Evolutionary conservation across 805 yeast species (phyloP), one percentile per base, ranked within the genome.

Genomic region (Candida hispaniensis): DNA sequence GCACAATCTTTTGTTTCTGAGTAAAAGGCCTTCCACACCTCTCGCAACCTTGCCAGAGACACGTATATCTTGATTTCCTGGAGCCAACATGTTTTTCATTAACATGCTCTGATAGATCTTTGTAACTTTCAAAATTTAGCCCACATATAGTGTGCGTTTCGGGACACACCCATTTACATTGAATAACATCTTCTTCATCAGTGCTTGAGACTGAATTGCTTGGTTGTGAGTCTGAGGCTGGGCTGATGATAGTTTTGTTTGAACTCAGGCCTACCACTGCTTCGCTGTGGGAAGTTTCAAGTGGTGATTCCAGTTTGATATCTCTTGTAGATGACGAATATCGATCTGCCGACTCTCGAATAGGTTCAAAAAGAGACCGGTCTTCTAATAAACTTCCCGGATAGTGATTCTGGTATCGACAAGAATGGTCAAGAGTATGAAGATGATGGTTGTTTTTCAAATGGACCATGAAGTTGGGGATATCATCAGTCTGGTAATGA

Each of bases 1-100:
- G 67, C 10, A 79, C 58, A 6, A 85, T 60, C 55, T 88, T 91
- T 48, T 88, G 97, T 18, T 91, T 65, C 53, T 88, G 97, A 7
- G 69, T 56, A 50, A 88, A 91, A 3, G 67, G 66, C 42, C 69
- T 65, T 4, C 70, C 66, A 15, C 42, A 42, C 22, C 95, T 68
- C 14, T 67, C 67, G 56, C 98, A 91, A 2, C 70, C 77, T 7
- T 64, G 54, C 98, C 98, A 91, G 24, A 56, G 48, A 51, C 98
- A 91, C 9, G 55, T 54, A 50, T 86, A 83, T 14, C 59, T 55
- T 2, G 78, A 67, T 50, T 78, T 69, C 2, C 95, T 85, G 7
- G 76, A 67, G 2, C 79, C 79, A 11, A 91, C 62, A 52, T 91
- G 98, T 12, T 56, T 64, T 5, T 60, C 54, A 6, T 73, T 67